Evolutionary conservation across 306 rosid genomes (phyloP), one percentile per base, ranked within the genome.

Genomic region (Dryas octopetala): DNA sequence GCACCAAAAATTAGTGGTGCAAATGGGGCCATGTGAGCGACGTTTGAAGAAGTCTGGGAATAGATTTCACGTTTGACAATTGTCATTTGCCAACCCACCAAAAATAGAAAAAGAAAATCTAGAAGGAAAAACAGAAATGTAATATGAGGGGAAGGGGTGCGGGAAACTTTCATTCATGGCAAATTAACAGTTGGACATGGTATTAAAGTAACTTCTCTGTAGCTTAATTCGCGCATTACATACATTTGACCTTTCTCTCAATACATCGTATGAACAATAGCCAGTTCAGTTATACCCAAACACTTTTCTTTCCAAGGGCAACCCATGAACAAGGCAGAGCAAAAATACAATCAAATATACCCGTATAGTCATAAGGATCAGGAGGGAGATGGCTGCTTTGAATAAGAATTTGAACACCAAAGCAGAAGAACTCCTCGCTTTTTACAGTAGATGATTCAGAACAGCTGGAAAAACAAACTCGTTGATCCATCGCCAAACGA

Each of bases 401-500:
- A 75, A 63, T 49, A 67, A 62, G 66, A 66, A 26, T 54, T 64
- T 54, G 75, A 81, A 78, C 85, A 86, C 89, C 93, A 78, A 77
- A 75, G 84, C 88, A 85, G 85, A 78, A 86, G 82, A 81, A 62
- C 85, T 79, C 82, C 81, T 77, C 44, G 73, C 38, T 78, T 80
- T 62, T 81, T 75, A 82, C 73, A 73, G 74, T 12, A 62, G 70
- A 64, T 49, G 66, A 65, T 65, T 84, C 23, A 91, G 83, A 95
- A 95, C 88, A 95, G 81, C 87, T 95, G 98, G 84, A 89, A 86
- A 84, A 88, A 91, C 77, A 95, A 76, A 78, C 97, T 90, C 4
- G 98, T 95, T 54, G 98, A 95, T 71, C 98, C 98, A 79, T 95
- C 98, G 1, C 98, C 93, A 47, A 91, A 95, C 76, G 98, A 95